Base-by-base conservation (phyloP, 768 basidiomycete genomes). In the Rhodotorula graminis region DNA sequence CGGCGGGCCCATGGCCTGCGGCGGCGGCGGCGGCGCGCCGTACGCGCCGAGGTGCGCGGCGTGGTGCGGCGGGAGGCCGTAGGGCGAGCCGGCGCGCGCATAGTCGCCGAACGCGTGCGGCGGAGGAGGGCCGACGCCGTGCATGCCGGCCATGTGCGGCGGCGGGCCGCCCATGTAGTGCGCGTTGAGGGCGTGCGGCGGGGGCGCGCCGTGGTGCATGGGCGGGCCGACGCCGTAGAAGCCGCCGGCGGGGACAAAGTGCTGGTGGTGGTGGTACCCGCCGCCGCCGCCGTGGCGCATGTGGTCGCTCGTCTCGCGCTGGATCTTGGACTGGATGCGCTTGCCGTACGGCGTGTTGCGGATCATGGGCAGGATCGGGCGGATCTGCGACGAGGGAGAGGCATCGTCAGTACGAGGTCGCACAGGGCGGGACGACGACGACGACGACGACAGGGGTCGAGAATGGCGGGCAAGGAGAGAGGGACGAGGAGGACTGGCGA, bases 281-380 rank as follows among this genome's bases (percentile, higher is more conserved):
- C 56, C 62, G 42, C 57, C 33, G 33, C 59, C 71, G 21, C 66
- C 62, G 52, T 67, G 72, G 37, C 67, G 53, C 72, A 66, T 67
- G 52, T 56, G 61, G 61, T 76, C 71, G 67, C 50, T 62, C 37
- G 74, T 75, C 64, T 75, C 93, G 69, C 95, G 91, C 82, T 96
- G 94, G 65, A 98, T 84, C 83, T 97, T 97, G 84, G 93, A 94
- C 82, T 97, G 95, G 79, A 99, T 99, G 57, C 96, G 89, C 84
- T 99, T 99, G 77, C 96, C 96, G 78, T 99, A 99, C 14, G 96
- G 96, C 18, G 96, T 99, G 83, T 99, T 99, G 79, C 96, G 90
- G 80, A 99, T 99, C 78, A 97, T 86, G 5, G 96, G 96, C 37
- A 99, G 86, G 72, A 98, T 93, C n/a, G 96, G 96, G 62, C 96